Evolutionary conservation across 208 protist genomes (phyloP).

Genomic region (Sergeia podlipaevii): DNA sequence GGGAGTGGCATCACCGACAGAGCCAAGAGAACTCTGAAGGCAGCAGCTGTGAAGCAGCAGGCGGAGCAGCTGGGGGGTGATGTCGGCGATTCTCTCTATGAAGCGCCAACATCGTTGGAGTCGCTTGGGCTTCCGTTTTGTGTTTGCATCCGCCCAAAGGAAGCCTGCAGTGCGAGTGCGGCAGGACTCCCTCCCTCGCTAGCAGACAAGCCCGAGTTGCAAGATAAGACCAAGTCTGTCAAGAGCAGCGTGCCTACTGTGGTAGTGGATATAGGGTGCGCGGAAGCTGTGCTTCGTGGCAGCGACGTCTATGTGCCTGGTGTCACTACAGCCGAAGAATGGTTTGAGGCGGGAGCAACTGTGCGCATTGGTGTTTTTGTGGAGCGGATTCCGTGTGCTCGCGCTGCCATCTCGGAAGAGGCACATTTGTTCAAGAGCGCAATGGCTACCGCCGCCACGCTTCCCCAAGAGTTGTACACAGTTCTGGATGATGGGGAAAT

Average conservation of each 20-base stretch:
- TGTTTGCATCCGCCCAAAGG: conserved; percentile 8
- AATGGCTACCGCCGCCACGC: conserved; percentile 12
- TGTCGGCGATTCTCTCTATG: neutral
- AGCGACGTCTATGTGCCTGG: conserved; percentile 82
- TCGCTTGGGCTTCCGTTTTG: conserved; percentile 14
- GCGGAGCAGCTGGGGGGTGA: neutral
- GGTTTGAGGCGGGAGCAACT: conserved; percentile 19
- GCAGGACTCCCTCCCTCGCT: neutral
- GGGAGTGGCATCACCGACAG: conserved; percentile 9
- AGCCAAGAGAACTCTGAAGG: too few species aligned
- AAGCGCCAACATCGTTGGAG: neutral
- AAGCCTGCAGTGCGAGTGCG: neutral
- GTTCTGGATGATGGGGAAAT: neutral
- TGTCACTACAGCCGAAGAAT: conserved; percentile 24
- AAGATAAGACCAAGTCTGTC: neutral
- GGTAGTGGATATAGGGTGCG: conserved; percentile 74
- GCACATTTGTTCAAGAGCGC: conserved; percentile 3
- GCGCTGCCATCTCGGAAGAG: neutral
- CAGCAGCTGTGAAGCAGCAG: too few species aligned
- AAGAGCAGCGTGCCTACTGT: conserved; percentile 15
- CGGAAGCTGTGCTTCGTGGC: conserved; percentile 86
- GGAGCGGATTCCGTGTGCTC: neutral
- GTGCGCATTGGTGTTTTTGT: conserved; percentile 30
- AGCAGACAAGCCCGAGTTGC: neutral
- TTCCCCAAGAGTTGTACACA: conserved; percentile 6